phyloP scores from a whole-genome alignment of 306 rosid genomes.

The Glycine soja region DNA sequence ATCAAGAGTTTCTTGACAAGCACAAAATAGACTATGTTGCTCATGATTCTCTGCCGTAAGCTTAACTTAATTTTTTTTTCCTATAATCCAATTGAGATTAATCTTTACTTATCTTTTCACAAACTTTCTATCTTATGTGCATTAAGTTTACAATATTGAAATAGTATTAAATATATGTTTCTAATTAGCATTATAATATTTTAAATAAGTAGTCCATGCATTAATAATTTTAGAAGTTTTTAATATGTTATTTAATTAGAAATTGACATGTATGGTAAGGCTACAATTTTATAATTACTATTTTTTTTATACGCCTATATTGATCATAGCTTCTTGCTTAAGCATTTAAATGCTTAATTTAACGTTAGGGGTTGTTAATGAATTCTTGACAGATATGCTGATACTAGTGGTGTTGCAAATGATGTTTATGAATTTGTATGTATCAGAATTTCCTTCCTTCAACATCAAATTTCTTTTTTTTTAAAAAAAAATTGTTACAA shows the following conservation, averaged over 20 bases:
- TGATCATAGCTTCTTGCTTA: background rate
- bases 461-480: no score
- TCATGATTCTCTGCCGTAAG: background rate
- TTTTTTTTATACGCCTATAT: background rate
- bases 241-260: no score
- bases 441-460: background rate
- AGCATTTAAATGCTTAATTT: background rate
- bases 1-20: background rate
- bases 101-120: background rate
- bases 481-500: no score
- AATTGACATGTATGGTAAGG: no score
- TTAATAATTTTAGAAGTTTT: no score
- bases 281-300: no score
- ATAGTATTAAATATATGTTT: background rate
- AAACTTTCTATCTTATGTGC: background rate
- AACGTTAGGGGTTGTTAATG: background rate
- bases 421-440: background rate
- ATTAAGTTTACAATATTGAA: background rate
- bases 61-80: background rate
- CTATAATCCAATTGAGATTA: background rate
- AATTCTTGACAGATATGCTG: background rate
- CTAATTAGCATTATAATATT: no score
- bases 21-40: background rate
- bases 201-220: background rate
- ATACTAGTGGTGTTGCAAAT: constrained; percentile 2